A percentile compares a stretch with the other conserved stretches of the same genome.
phyloP scores from a whole-genome alignment of 495 filamentous ascomycete species.

The Talaromyces stipitatus region DNA sequence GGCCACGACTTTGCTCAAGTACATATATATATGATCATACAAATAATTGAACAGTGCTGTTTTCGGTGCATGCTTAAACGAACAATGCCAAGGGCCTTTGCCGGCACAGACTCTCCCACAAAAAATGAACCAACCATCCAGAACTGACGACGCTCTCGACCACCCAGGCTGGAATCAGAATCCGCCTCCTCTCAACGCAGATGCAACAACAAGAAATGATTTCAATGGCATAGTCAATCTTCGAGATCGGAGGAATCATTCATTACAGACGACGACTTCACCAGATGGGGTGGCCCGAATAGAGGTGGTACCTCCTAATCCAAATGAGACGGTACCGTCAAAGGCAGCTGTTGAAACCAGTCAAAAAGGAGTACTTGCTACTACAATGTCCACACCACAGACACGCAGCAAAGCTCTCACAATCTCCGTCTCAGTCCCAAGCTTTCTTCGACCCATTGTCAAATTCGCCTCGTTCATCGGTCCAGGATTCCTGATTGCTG shows the following conservation, averaged over 20 bases:
- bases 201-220: slow-evolving; percentile 54
- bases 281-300: not conserved
- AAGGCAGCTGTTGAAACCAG: not conserved
- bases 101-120: not conserved
- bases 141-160: slow-evolving; percentile 49
- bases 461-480: slow-evolving; percentile 75
- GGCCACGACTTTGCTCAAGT: not conserved
- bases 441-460: slow-evolving; percentile 22
- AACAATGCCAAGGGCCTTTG: not conserved
- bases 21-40: too few relatives aligned
- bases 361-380: not conserved
- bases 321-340: not conserved
- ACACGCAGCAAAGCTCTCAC: not conserved
- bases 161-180: slow-evolving; percentile 55
- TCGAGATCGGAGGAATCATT: slow-evolving; percentile 28
- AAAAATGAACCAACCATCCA: slow-evolving; percentile 58
- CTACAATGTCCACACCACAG: not conserved
- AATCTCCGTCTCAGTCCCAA: not conserved
- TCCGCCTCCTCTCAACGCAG: slow-evolving; percentile 45
- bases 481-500: slow-evolving; percentile 77
- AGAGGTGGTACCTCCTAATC: not conserved
- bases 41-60: too few relatives aligned
- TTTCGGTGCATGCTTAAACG: too few relatives aligned
- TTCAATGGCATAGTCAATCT: slow-evolving; percentile 50
- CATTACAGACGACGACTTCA: not conserved